phyloP scores from a whole-genome alignment of 1,139 yeast genomes.

The Debaryomyces coudertii region DNA sequence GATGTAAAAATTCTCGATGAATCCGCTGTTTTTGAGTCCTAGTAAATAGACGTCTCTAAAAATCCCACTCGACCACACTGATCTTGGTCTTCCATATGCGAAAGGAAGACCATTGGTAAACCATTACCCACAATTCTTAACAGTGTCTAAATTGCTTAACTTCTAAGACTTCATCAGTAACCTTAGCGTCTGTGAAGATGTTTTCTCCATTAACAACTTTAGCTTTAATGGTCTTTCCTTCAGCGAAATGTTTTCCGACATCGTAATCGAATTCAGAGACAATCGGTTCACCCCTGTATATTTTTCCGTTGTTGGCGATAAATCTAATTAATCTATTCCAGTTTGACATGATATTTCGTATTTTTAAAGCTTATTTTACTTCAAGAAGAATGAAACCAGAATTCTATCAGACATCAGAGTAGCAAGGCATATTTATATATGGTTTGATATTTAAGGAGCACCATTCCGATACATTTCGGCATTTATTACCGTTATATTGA shows the following conservation, averaged over 20 bases:
- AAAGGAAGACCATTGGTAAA: constrained; percentile 36
- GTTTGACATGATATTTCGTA: too few relatives aligned
- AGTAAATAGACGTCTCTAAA: constrained; percentile 22
- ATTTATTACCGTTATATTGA: too few relatives aligned
- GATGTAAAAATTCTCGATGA: constrained; percentile 18
- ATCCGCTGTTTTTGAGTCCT: constrained; percentile 16
- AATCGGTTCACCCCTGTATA: background rate
- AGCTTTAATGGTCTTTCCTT: background rate
- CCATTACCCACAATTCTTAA: constrained; percentile 27
- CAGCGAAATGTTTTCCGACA: background rate
- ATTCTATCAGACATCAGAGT: too few relatives aligned
- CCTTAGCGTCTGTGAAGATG: background rate
- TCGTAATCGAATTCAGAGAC: background rate
- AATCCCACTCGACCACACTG: constrained; percentile 38
- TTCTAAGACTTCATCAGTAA: background rate
- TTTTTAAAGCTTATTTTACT: too few relatives aligned
- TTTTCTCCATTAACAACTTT: background rate
- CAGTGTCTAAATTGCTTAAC: constrained; percentile 12
- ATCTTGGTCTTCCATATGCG: constrained; percentile 39
- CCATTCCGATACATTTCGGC: background rate
- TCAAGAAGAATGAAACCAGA: too few relatives aligned
- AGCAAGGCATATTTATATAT: too few relatives aligned
- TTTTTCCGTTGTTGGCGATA: background rate
- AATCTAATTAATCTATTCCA: constrained; percentile 11
- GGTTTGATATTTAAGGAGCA: background rate